Base-by-base conservation (phyloP, 2,329 filamentous ascomycete species). In the Fusarium ramigenum region DNA sequence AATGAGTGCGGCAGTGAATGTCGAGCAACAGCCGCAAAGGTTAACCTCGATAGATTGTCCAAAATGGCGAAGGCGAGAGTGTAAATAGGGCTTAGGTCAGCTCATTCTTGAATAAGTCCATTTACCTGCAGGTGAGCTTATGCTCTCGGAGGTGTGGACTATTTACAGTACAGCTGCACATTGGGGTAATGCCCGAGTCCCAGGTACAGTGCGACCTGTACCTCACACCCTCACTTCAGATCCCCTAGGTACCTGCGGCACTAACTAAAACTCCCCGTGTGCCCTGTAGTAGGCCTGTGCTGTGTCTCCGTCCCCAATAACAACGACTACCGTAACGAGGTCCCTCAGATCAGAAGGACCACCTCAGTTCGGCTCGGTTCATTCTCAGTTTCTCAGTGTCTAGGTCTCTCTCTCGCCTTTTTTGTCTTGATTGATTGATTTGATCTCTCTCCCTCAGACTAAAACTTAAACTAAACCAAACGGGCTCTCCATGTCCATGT, bases 391-490 rank as follows among this genome's bases (percentile, higher is more conserved):
- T 39, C 32, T 40, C 42, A 40, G 39, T 59, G 47, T 69, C 40
- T 60, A 18, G 62, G 43, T 66, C 63, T 63, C 49, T 52, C 49
- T 40, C 50, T 53, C 34, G 34, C 23, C 62, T 50, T 54, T 61
- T 52, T 62, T 58, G 40, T 58, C 54, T 68, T 28, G 50, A 43
- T 65, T 63, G 62, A 43, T 49, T 67, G 58, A 50, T 66, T 56
- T 66, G 63, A 66, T 73, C 57, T 72, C 73, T 62, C 73, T 77
- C 71, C 63, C 70, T 77, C 69, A 66, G 65, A 67, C 60, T 66
- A 63, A 57, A 60, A 69, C 62, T 63, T 53, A 54, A 60, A 53
- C 62, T 65, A 65, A 40, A 54, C 59, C 40, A 60, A 70, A 70
- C 66, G 66, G 66, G 52, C 66, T 68, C 37, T 67, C 47, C 47